Base-by-base conservation (phyloP, 1,139 yeast species). In the Scheffersomyces illinoinensis region DNA sequence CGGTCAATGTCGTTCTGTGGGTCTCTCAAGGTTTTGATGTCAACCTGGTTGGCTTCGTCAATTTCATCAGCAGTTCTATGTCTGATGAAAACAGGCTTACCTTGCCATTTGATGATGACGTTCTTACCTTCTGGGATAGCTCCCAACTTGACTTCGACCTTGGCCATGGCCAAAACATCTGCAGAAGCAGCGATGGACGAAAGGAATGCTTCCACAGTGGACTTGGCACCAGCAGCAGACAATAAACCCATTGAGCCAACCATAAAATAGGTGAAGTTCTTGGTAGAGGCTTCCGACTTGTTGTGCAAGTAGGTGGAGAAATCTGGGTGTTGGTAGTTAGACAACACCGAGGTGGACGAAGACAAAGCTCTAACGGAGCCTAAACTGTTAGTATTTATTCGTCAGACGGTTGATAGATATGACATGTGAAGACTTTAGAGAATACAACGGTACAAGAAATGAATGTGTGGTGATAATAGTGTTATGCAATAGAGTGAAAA, bases 71-170 rank as follows among this genome's bases (percentile, higher is more conserved):
- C 81, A 57, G 99, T 93, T 87, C 99, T 91, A 86, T 96, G 99
- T 87, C 99, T 95, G 78, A 96, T 93, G 82, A 96, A 96, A 67
- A 96, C 98, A 67, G 99, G 99, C 85, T 95, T 96, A 83, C 99
- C 99, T 84, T 96, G 97, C 99, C 99, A 96, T 82, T 96, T 96
- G 71, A 96, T 96, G 74, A 95, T 92, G 68, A 95, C 96, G 79
- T 96, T 96, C 84, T 93, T 93, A 79, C 99, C 99, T 77, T 90
- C 93, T 71, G 99, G 99, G 67, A 96, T 93, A 65, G 93, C 91
- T 61, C 90, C 88, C 72, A 96, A 87, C 78, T 91, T 95, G 68
- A 96, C 97, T 84, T 96, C 99, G 70, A 93, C 97, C 84, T 96
- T 96, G 70, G 99, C 99, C 97, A 96, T 89, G 63, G 99, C 99